Percentiles rank a stretch among this genome's conserved stretches.
Conservation (phyloP, 257 asterid genomes). For the Petunia secreta region DNA sequence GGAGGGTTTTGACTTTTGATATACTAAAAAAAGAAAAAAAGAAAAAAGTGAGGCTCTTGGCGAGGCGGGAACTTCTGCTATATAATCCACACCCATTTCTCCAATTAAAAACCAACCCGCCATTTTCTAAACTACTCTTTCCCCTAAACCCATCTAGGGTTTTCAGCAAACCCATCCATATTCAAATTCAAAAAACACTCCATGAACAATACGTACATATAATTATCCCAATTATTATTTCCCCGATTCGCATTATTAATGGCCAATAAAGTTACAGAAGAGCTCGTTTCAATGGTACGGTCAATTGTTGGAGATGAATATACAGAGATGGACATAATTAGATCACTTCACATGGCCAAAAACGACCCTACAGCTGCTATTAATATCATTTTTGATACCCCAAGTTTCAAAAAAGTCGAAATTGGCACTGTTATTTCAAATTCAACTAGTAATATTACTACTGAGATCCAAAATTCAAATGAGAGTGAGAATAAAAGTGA, state of each 20-base stretch:
- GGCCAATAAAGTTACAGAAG: slow-evolving; percentile 74
- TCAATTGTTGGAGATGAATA: slow-evolving; percentile 76
- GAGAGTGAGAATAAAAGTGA: slow-evolving; percentile 30
- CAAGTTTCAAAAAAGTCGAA: slow-evolving; percentile 55
- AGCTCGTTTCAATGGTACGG: slow-evolving; percentile 68
- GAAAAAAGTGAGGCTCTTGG: background rate
- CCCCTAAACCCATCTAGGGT: slow-evolving; percentile 7
- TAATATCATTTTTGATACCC: slow-evolving; percentile 80
- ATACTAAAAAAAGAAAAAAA: no score
- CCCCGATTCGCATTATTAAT: slow-evolving; percentile 29
- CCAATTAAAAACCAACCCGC: background rate
- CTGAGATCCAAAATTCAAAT: background rate
- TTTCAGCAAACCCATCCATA: background rate
- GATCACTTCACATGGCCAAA: slow-evolving; percentile 96
- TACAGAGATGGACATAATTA: slow-evolving; percentile 82
- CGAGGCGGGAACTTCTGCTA: background rate
- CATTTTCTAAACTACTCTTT: background rate
- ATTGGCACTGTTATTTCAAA: slow-evolving; percentile 24
- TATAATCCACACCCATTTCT: background rate
- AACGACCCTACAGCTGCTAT: slow-evolving; percentile 89
- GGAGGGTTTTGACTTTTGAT: no score
- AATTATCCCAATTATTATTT: background rate
- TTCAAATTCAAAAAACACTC: background rate
- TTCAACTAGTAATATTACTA: background rate
- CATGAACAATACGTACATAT: background rate